These are phyloP conservation scores for Tuber microsphaerosporum DNA, from an alignment of 495 filamentous ascomycete genomes.

Conservation along the genomic window DNA sequence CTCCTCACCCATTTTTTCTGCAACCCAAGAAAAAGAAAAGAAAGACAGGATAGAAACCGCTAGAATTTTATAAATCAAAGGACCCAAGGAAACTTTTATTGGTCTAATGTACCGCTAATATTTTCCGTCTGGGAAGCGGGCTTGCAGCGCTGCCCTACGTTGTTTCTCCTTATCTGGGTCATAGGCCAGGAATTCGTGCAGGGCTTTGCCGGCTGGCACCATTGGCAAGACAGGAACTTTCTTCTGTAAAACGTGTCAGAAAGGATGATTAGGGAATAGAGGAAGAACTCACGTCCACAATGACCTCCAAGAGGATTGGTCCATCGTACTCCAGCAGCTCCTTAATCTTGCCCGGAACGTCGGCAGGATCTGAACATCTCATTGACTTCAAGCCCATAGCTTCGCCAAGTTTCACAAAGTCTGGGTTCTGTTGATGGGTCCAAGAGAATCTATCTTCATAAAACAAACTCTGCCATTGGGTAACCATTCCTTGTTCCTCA, in stretches of 20 bases:
- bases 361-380: slow-evolving; percentile 58
- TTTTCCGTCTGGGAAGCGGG: slow-evolving; percentile 38
- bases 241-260: slow-evolving; percentile 48
- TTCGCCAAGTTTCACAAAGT: slow-evolving; percentile 78
- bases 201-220: slow-evolving; percentile 77
- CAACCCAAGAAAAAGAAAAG: slow-evolving; percentile 7
- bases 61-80: slow-evolving; percentile 1
- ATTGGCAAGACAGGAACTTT: slow-evolving; percentile 98
- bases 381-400: slow-evolving; percentile 71
- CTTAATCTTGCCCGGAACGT: slow-evolving; percentile 68
- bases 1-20: not conserved
- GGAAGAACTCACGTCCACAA: slow-evolving; percentile 79
- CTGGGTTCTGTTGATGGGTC: slow-evolving; percentile 82
- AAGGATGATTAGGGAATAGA: slow-evolving; percentile 73
- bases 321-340: slow-evolving; percentile 83
- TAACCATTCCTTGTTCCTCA: slow-evolving; percentile 95
- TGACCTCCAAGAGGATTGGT: slow-evolving; percentile 61
- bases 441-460: slow-evolving; percentile 88
- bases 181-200: slow-evolving; percentile 91
- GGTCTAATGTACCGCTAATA: slow-evolving; percentile 11
- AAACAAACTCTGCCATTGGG: slow-evolving; percentile 90
- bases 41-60: slow-evolving; percentile 8
- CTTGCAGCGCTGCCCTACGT: slow-evolving; percentile 31
- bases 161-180: slow-evolving; percentile 48
- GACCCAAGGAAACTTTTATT: not conserved